Evolutionary conservation across 2,329 filamentous ascomycete species (phyloP), one percentile per base, ranked within the genome.

Genomic region (Dichotomopilus funicola): DNA sequence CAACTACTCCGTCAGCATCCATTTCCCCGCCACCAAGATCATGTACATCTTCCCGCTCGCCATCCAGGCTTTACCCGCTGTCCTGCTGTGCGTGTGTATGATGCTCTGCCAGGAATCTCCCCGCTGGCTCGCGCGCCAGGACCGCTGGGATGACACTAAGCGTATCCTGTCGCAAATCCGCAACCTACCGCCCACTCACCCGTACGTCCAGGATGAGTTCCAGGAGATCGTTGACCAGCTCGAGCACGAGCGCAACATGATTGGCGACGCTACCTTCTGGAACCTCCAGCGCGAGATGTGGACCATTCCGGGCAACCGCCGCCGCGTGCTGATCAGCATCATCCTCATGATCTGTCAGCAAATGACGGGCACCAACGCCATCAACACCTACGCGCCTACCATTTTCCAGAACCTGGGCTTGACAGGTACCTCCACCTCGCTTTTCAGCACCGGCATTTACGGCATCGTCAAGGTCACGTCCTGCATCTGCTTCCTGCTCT

Each of bases 291-390:
- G 76, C 63, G 85, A 87, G 68, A 85, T 86, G 77, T 83, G 78
- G 74, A 70, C 74, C 5, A 77, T 84, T 68, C 11, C 70, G 77
- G 38, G 81, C 77, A 67, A 67, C 60, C 61, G 65, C 50, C 63
- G 63, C 47, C 63, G 65, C 38, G 63, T 58, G 2, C 56, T 67
- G 27, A 65, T 67, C 56, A 84, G 81, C 35, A 79, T 89, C 48
- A 41, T 71, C 2, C 69, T 81, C 51, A 75, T 85, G 85, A 72
- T 87, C 41, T 88, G 83, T 67, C 86, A 89, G 67, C 85, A 88
- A 67, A 86, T 88, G 80, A 88, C 85, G 56, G 62, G 64, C 41
- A 65, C 64, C 38, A 68, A 68, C 52, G 66, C 66, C 56, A 68
- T 62, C 64, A 70, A 69, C 64, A 68, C 66, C 8, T 70, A 69